Conservation (phyloP, 2,329 filamentous ascomycete species). For the Cadophora gregata region DNA sequence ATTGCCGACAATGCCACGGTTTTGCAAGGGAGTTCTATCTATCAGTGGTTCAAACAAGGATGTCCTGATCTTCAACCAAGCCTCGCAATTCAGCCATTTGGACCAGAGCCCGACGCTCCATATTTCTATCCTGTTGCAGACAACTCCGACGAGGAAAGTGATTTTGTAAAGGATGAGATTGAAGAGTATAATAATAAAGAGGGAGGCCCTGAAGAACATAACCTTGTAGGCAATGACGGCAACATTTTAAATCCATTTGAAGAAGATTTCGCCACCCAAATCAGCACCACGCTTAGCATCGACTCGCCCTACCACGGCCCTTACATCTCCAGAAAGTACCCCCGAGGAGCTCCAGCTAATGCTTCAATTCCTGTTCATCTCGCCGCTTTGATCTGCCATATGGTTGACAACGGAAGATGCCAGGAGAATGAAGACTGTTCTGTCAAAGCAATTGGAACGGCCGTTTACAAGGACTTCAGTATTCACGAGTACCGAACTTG, state of each 20-base stretch:
- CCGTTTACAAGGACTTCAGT: conserved; percentile 13
- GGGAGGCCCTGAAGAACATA: too few species aligned
- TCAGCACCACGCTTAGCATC: not conserved
- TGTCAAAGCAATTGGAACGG: not conserved
- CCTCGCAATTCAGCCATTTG: not conserved
- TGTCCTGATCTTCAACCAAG: not conserved
- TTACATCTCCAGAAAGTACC: conserved; percentile 8
- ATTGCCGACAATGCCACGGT: not conserved
- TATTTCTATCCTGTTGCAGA: not conserved
- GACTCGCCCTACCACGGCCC: not conserved
- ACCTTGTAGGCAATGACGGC: not conserved
- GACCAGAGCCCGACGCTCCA: not conserved
- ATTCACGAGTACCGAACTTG: not conserved
- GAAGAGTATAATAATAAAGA: too few species aligned
- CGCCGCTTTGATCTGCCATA: conserved; percentile 12
- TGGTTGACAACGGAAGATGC: not conserved
- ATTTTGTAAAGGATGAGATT: not conserved
- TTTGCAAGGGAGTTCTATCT: not conserved
- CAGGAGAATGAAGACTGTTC: not conserved
- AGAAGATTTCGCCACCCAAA: not conserved
- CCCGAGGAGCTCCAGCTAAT: not conserved
- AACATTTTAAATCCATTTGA: not conserved
- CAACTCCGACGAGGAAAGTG: not conserved
- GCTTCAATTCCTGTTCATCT: not conserved
- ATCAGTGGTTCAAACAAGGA: not conserved